These are phyloP conservation scores for Pancytospora philotis DNA, from an alignment of 371 early-diverging fungal genomes.

Conservation along the genomic window DNA sequence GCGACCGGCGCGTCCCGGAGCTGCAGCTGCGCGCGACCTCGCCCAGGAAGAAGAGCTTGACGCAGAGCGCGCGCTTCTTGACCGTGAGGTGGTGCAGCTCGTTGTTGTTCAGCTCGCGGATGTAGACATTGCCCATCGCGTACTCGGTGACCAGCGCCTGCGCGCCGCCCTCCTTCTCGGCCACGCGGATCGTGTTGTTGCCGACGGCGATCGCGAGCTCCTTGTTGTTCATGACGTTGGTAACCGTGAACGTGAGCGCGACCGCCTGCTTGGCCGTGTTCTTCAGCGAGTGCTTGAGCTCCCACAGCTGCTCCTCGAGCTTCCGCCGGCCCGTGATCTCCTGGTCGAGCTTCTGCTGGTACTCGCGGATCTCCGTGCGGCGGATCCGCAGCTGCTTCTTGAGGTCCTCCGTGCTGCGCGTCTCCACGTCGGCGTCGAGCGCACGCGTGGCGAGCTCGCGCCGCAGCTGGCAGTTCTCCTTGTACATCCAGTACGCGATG, in stretches of 20 bases:
- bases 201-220: slow-evolving; percentile 1
- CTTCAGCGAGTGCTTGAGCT: slow-evolving; percentile 19
- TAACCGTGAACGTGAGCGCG: background rate
- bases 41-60: slow-evolving; percentile 50
- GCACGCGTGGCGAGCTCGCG: background rate
- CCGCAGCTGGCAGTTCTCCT: slow-evolving; percentile 6
- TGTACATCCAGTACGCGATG: slow-evolving; percentile 19
- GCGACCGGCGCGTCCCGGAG: slow-evolving; percentile 30
- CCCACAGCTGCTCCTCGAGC: slow-evolving; percentile 41
- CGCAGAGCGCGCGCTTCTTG: slow-evolving; percentile 37
- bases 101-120: slow-evolving; percentile 39
- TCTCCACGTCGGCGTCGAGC: background rate
- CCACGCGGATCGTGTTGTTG: background rate
- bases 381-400: slow-evolving; percentile 43
- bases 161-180: background rate
- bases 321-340: slow-evolving; percentile 28
- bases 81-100: slow-evolving; percentile 39
- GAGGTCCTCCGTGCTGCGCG: slow-evolving; percentile 21
- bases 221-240: slow-evolving; percentile 5
- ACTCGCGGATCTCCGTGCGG: slow-evolving; percentile 47
- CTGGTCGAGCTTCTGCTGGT: slow-evolving; percentile 45
- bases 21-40: slow-evolving; percentile 34
- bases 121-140: slow-evolving; percentile 25
- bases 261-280: background rate
- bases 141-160: background rate